Conservation (phyloP, 78 protist species). For the Cavenderia fasciculata region DNA sequence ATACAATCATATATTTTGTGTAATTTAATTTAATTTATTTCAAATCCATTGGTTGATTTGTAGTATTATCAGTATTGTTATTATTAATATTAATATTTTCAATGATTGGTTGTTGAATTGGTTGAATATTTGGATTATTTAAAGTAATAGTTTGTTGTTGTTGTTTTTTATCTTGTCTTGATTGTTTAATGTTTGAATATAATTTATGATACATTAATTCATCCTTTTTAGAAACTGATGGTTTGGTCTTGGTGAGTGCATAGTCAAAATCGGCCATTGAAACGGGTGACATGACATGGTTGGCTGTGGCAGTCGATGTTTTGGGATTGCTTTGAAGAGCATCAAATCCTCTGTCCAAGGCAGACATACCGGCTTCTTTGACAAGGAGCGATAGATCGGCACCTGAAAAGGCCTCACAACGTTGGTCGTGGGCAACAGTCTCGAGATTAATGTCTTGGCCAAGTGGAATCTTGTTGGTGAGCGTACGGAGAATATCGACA, state of each 20-base stretch:
- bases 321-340: not conserved
- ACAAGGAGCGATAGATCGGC: conserved; percentile 88
- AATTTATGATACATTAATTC: conserved; percentile 72
- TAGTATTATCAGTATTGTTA: no score
- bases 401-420: conserved; percentile 84
- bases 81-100: no score
- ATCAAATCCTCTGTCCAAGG: conserved; percentile 28
- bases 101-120: no score
- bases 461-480: conserved; percentile 40
- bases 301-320: not conserved
- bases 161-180: conserved; percentile 24
- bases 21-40: no score
- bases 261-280: conserved; percentile 61
- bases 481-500: conserved; percentile 53
- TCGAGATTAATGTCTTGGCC: conserved; percentile 23
- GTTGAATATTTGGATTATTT: no score
- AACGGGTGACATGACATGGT: not conserved
- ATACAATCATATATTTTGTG: no score
- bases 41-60: no score
- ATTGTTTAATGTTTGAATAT: conserved; percentile 42
- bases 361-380: conserved; percentile 83
- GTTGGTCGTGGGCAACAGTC: conserved; percentile 35
- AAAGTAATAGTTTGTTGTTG: no score
- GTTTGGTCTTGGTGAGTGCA: conserved; percentile 55
- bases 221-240: conserved; percentile 79